Evolutionary conservation across 2,329 filamentous ascomycete species (phyloP).

Genomic region (Exophiala viscosa): DNA sequence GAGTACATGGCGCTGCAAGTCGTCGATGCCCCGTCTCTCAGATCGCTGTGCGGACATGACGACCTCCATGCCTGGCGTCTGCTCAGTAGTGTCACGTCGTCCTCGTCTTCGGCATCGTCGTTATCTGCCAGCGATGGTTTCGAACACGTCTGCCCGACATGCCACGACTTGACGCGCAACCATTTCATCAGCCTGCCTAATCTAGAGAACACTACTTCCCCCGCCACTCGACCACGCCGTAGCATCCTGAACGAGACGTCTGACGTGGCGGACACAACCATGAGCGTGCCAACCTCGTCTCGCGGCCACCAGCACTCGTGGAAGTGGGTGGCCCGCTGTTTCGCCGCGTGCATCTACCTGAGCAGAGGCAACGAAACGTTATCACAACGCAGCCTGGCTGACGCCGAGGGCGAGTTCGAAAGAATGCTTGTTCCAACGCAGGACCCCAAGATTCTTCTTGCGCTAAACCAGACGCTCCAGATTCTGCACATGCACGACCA

Average conservation of each 20-base stretch:
- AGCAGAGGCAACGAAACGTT: conserved; percentile 19
- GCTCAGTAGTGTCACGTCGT: conserved; percentile 18
- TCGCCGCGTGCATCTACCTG: conserved; percentile 28
- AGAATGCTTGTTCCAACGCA: conserved; percentile 19
- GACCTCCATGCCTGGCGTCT: conserved; percentile 25
- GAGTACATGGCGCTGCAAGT: conserved; percentile 26
- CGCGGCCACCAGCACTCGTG: conserved; percentile 26
- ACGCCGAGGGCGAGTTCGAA: conserved; percentile 26
- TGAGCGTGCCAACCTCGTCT: conserved; percentile 24
- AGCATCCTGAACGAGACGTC: conserved; percentile 21
- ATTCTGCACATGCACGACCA: conserved; percentile 28
- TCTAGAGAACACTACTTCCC: conserved; percentile 7
- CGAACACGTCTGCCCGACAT: conserved; percentile 24
- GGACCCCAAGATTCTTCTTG: conserved; percentile 24
- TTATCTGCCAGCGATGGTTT: conserved; percentile 13
- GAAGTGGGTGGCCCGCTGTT: conserved; percentile 29
- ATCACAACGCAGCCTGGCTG: conserved; percentile 19
- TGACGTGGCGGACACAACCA: conserved; percentile 7
- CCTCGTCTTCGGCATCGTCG: not conserved
- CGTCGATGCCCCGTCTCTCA: conserved; percentile 19
- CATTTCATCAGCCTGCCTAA: conserved; percentile 27
- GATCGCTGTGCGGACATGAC: conserved; percentile 23
- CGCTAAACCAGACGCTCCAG: conserved; percentile 23
- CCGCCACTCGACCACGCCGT: conserved; percentile 1
- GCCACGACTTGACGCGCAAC: conserved; percentile 19